Conservation (phyloP, 1,284 basidiomycete species). For the Microbotryomycetes sp. region DNA sequence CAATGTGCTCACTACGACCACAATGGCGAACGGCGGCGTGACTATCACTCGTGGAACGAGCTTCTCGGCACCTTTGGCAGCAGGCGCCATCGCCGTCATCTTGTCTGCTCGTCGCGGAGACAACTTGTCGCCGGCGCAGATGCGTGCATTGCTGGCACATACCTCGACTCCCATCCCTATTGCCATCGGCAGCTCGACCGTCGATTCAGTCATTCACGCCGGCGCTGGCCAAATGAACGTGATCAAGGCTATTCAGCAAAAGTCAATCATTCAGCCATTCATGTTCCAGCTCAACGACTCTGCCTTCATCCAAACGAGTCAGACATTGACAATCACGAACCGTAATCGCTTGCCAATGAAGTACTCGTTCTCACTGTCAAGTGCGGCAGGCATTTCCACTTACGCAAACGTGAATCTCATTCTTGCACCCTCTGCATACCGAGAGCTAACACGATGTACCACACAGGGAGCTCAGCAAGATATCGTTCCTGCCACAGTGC, state of each 20-base stretch:
- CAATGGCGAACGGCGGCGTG: constrained; percentile 46
- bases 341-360: constrained; percentile 3
- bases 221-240: constrained; percentile 56
- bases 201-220: background rate
- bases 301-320: constrained; percentile 49
- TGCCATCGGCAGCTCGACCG: constrained; percentile 47
- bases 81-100: constrained; percentile 59
- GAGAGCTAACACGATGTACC: background rate
- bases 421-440: no score
- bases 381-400: constrained; percentile 1
- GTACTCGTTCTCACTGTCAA: constrained; percentile 4
- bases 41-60: constrained; percentile 46
- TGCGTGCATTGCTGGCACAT: constrained; percentile 52
- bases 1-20: constrained; percentile 55
- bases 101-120: constrained; percentile 51
- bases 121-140: constrained; percentile 43
- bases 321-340: constrained; percentile 39
- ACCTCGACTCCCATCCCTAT: constrained; percentile 51
- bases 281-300: constrained; percentile 65
- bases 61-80: constrained; percentile 48
- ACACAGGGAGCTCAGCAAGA: constrained; percentile 11
- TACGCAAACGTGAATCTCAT: constrained; percentile 12
- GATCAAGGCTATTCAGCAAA: constrained; percentile 54
- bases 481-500: constrained; percentile 9
- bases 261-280: constrained; percentile 52